These are phyloP conservation scores for Termitomyces sp. DNA, from an alignment of 768 basidiomycete genomes.

Conservation along the genomic window DNA sequence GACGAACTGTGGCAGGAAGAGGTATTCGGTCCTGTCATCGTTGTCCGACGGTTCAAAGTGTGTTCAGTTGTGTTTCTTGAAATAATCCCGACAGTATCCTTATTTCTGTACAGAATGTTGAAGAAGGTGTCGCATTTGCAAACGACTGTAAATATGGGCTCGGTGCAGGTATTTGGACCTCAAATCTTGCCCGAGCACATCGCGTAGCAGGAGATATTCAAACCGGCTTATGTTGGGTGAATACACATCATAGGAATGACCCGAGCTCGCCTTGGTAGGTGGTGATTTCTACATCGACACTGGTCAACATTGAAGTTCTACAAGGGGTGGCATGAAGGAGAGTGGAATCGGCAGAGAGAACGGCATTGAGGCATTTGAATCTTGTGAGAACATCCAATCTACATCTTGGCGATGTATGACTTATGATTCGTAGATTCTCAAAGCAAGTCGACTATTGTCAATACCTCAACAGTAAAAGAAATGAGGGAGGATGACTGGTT, in stretches of 20 bases:
- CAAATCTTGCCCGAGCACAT: constrained; percentile 69
- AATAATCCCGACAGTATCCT: neutral
- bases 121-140: constrained; percentile 62
- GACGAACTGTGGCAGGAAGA: constrained; percentile 80
- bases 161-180: constrained; percentile 80
- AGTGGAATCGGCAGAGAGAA: constrained; percentile 88
- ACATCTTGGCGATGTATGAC: neutral
- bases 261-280: constrained; percentile 83
- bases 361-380: constrained; percentile 73
- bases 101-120: constrained; percentile 40
- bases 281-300: neutral
- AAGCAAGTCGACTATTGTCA: constrained; percentile 77
- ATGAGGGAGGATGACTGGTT: constrained; percentile 77
- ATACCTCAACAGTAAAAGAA: constrained; percentile 60
- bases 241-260: constrained; percentile 87
- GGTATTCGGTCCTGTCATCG: constrained; percentile 82
- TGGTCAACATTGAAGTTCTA: neutral
- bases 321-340: constrained; percentile 88
- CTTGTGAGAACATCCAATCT: constrained; percentile 44
- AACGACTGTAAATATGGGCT: constrained; percentile 78
- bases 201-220: constrained; percentile 66
- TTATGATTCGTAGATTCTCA: constrained; percentile 56
- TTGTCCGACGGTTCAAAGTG: constrained; percentile 44
- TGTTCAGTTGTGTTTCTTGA: constrained; percentile 2
- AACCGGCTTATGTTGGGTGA: constrained; percentile 81